Conservation (phyloP, 768 basidiomycete genomes). For the Suillus fuscotomentosus region DNA sequence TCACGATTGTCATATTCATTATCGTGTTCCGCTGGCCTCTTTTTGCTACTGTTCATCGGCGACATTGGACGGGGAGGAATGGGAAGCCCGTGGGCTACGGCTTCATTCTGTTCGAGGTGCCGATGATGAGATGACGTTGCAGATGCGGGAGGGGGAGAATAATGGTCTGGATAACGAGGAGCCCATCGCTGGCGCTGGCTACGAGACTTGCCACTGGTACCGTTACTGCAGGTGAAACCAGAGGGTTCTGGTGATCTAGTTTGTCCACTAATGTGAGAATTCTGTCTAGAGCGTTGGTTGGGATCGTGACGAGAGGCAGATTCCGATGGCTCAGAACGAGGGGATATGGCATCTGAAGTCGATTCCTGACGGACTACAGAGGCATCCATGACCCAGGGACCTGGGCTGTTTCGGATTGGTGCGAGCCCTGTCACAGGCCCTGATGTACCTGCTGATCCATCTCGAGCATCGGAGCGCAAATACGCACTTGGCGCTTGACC, state of each 20-base stretch:
- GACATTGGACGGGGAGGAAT: constrained; percentile 12
- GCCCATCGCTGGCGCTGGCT: constrained; percentile 5
- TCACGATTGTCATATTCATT: constrained; percentile 21
- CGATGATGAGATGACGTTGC: not conserved
- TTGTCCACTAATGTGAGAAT: not conserved
- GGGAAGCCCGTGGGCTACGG: constrained; percentile 1
- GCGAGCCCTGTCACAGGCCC: constrained; percentile 3
- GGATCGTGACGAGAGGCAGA: constrained; percentile 8
- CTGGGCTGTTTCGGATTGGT: not conserved
- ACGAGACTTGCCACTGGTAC: constrained; percentile 11
- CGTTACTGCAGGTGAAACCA: constrained; percentile 5
- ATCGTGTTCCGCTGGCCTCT: constrained; percentile 19
- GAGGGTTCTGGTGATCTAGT: constrained; percentile 11
- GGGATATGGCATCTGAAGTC: constrained; percentile 5
- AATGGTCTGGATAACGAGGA: constrained; percentile 9
- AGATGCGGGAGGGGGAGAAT: constrained; percentile 11
- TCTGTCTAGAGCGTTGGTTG: not conserved
- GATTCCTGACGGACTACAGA: constrained; percentile 8
- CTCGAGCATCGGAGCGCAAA: constrained; percentile 1
- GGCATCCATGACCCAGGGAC: constrained; percentile 12
- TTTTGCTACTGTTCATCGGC: constrained; percentile 11
- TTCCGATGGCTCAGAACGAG: constrained; percentile 6
- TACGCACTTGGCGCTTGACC: not conserved
- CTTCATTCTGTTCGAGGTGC: not conserved
- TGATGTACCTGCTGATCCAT: not conserved